phyloP scores from a whole-genome alignment of 352 stramenopile species.

The Pythium catenulatum region DNA sequence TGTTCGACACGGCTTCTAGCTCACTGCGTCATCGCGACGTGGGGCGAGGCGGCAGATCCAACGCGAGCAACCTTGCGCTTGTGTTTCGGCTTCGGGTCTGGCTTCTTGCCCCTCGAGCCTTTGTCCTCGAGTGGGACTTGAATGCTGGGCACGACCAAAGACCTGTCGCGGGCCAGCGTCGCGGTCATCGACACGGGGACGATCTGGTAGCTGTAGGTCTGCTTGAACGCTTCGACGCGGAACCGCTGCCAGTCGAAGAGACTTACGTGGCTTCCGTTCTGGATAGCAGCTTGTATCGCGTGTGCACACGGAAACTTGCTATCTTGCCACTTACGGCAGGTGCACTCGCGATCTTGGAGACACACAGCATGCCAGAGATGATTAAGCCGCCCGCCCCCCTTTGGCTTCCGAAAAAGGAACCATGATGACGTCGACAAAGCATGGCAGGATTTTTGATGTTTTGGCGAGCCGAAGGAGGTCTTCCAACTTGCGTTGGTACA shows the following conservation, averaged over 20 bases:
- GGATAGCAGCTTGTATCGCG: conserved; percentile 4
- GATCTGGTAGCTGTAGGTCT: neutral
- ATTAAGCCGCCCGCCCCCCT: neutral
- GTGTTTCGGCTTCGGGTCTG: neutral
- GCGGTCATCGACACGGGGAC: neutral
- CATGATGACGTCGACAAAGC: neutral
- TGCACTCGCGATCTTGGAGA: neutral
- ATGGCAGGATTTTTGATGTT: neutral
- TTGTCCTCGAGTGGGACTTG: neutral
- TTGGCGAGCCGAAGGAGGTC: neutral
- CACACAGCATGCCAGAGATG: neutral
- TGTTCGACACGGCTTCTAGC: neutral
- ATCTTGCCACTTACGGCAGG: conserved; percentile 20
- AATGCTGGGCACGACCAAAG: neutral
- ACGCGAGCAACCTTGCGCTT: neutral
- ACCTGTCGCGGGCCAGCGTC: neutral
- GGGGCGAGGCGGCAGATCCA: neutral
- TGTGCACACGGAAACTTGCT: conserved; percentile 15
- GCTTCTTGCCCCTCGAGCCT: neutral
- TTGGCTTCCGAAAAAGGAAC: neutral
- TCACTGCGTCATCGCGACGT: conserved; percentile 1
- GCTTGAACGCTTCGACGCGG: neutral
- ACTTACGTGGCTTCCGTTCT: neutral
- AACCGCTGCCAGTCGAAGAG: neutral
- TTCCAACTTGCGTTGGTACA: neutral